phyloP scores from a whole-genome alignment of 2,329 filamentous ascomycete species.

The Dothideomycetes sp. region DNA sequence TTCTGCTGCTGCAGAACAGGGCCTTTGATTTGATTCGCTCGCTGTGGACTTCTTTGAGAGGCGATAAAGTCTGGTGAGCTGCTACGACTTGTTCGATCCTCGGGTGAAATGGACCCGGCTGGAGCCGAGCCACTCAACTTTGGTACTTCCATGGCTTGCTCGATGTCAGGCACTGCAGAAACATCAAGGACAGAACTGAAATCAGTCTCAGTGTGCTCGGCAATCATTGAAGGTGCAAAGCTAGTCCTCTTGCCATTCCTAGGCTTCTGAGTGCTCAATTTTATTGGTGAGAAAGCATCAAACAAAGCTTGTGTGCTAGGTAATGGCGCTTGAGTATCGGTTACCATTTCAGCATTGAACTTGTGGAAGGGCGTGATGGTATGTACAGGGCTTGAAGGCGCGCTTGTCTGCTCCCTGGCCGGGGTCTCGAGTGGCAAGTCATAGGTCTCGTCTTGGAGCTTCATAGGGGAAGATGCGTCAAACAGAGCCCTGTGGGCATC shows the following conservation, averaged over 20 bases:
- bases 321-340: conserved; percentile 18
- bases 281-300: conserved; percentile 23
- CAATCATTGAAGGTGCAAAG: conserved; percentile 10
- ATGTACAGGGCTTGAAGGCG: conserved; percentile 26
- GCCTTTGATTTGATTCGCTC: neutral
- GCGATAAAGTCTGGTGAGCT: conserved; percentile 3
- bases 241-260: conserved; percentile 1
- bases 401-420: conserved; percentile 28
- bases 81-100: neutral
- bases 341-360: conserved; percentile 17
- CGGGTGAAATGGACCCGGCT: neutral
- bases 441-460: conserved; percentile 11
- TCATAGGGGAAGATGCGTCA: conserved; percentile 11
- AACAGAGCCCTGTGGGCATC: conserved; percentile 16
- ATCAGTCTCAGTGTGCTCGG: neutral
- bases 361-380: conserved; percentile 15
- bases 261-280: neutral
- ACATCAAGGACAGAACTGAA: neutral
- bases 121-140: no score
- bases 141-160: neutral
- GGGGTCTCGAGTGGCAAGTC: conserved; percentile 14
- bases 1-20: neutral
- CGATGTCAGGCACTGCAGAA: neutral
- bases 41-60: neutral
- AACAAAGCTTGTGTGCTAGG: conserved; percentile 39